A percentile compares a stretch with the other conserved stretches of the same genome.
Evolutionary conservation across 305 asterid genomes (phyloP).

Genomic region (Coffea humblotiana): DNA sequence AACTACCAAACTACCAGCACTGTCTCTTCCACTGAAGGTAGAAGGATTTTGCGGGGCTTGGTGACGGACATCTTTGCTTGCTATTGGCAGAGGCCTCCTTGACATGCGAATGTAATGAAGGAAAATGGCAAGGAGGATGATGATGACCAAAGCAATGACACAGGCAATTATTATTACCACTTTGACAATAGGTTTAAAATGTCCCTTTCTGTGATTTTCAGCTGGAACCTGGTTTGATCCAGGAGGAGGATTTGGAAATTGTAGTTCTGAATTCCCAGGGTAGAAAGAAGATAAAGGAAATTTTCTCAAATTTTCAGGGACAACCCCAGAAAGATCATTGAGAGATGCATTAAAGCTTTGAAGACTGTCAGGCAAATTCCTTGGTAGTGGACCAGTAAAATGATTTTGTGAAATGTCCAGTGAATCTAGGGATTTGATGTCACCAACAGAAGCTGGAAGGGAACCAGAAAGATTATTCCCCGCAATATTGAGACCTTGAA

Average conservation of each 20-base stretch:
- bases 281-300: slow-evolving; percentile 81
- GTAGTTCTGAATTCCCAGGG: slow-evolving; percentile 79
- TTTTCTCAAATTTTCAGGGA: slow-evolving; percentile 84
- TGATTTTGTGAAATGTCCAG: slow-evolving; percentile 66
- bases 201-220: slow-evolving; percentile 33
- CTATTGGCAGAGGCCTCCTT: slow-evolving; percentile 40
- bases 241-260: slow-evolving; percentile 79
- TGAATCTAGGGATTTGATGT: slow-evolving; percentile 43
- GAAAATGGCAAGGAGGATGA: slow-evolving; percentile 59
- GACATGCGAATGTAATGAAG: slow-evolving; percentile 49
- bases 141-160: slow-evolving; percentile 50
- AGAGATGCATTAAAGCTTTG: slow-evolving; percentile 76
- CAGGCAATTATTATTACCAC: slow-evolving; percentile 62
- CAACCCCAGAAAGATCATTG: slow-evolving; percentile 82
- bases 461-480: slow-evolving; percentile 81
- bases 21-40: slow-evolving; percentile 46
- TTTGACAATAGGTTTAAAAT: slow-evolving; percentile 45
- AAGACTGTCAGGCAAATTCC: slow-evolving; percentile 58
- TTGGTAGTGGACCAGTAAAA: slow-evolving; percentile 72
- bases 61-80: slow-evolving; percentile 46
- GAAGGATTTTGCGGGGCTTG: slow-evolving; percentile 61
- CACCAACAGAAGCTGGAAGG: slow-evolving; percentile 57
- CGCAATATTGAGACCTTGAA: slow-evolving; percentile 59
- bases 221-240: slow-evolving; percentile 47
- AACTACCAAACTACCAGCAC: slow-evolving; percentile 51